These are phyloP conservation scores for Mycena capillaripes DNA, from an alignment of 768 basidiomycete species.

Conservation along the genomic window DNA sequence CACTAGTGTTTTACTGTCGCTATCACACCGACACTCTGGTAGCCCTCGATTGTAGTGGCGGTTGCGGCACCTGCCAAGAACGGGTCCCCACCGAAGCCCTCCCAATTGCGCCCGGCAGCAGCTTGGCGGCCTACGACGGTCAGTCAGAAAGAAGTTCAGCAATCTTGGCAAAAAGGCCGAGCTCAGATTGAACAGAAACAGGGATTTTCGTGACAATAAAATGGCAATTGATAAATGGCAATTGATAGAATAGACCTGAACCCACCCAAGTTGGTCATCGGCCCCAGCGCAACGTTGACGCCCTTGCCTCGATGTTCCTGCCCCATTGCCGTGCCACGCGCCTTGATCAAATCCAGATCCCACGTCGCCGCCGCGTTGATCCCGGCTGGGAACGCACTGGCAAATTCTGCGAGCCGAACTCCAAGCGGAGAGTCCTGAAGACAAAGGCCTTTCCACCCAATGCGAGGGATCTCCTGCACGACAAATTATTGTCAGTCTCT, in stretches of 20 bases:
- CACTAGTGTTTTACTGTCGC: conserved; percentile 53
- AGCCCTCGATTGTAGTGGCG: conserved; percentile 54
- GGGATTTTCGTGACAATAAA: no score
- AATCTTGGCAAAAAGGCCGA: neutral
- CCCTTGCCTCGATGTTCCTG: conserved; percentile 74
- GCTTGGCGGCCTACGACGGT: conserved; percentile 26
- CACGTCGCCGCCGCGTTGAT: conserved; percentile 74
- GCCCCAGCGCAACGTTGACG: conserved; percentile 42
- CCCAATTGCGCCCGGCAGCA: conserved; percentile 59
- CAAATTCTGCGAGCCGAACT: conserved; percentile 67
- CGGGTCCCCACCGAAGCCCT: conserved; percentile 61
- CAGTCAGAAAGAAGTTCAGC: neutral
- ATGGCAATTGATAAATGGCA: no score
- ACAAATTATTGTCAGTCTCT: no score
- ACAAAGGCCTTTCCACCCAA: conserved; percentile 39
- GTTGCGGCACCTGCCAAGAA: conserved; percentile 57
- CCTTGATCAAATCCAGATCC: conserved; percentile 39
- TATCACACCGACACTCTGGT: conserved; percentile 55
- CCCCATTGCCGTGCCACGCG: conserved; percentile 72
- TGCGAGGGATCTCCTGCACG: conserved; percentile 44
- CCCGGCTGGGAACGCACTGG: conserved; percentile 70
- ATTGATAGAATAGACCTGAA: no score
- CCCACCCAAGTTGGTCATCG: conserved; percentile 37
- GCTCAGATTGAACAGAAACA: no score
- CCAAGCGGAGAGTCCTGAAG: conserved; percentile 68